Evolutionary conservation across 352 stramenopile species (phyloP).

Genomic region (Phytophthora hybrid): DNA sequence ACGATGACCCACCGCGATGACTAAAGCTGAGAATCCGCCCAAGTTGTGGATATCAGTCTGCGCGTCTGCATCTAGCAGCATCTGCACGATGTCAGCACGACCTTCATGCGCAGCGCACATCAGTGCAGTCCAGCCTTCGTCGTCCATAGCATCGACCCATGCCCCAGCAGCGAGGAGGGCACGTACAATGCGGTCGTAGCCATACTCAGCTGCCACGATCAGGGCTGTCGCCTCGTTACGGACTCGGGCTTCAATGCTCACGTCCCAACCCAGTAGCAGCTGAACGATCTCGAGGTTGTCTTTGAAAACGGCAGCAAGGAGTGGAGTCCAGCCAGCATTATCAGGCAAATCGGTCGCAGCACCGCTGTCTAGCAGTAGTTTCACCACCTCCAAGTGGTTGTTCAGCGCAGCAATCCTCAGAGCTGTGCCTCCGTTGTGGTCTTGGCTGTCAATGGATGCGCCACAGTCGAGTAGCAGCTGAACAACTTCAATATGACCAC

Average conservation of each 20-base stretch:
- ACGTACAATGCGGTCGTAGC: constrained; percentile 16
- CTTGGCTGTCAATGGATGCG: constrained; percentile 28
- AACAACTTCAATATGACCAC: constrained; percentile 26
- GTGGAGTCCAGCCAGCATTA: constrained; percentile 27
- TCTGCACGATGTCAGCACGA: constrained; percentile 25
- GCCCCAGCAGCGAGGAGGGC: constrained; percentile 29
- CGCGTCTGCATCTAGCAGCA: constrained; percentile 19
- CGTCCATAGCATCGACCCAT: constrained; percentile 25
- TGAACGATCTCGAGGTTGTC: constrained; percentile 29
- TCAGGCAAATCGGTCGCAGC: constrained; percentile 24
- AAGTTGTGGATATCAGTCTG: constrained; percentile 21
- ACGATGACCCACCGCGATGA: constrained; percentile 29
- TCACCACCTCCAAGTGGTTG: constrained; percentile 21
- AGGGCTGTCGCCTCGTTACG: constrained; percentile 22
- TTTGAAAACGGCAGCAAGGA: constrained; percentile 28
- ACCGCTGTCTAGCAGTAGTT: constrained; percentile 19
- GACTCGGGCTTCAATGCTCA: constrained; percentile 17
- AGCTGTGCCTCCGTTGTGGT: constrained; percentile 33
- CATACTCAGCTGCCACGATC: constrained; percentile 28
- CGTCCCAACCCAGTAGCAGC: constrained; percentile 14
- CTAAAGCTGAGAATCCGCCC: constrained; percentile 30
- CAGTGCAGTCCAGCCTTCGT: constrained; percentile 36
- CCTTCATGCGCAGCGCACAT: constrained; percentile 39
- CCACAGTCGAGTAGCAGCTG: constrained; percentile 18
- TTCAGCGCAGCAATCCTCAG: constrained; percentile 34